Base-by-base conservation (phyloP, 176 grass and related monocot species). In the Chloris gayana region DNA sequence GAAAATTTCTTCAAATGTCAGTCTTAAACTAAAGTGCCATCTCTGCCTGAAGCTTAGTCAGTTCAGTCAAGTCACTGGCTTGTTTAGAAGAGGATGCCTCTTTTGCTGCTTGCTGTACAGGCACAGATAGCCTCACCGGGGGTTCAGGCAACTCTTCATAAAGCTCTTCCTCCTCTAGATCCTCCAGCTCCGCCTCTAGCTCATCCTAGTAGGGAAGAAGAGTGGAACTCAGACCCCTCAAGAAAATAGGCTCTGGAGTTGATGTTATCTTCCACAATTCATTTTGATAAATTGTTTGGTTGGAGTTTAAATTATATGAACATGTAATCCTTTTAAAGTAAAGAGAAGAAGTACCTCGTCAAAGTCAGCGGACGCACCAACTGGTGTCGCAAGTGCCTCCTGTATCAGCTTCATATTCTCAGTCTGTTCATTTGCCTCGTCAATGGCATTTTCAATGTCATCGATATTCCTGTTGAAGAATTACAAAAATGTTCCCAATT, bases 401-500 rank as follows among this genome's bases (percentile, higher is more conserved):
- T 95, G 87, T 83, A 95, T 89, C 65, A 87, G 64, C 69, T 60
- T 92, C 85, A 95, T 92, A 67, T 84, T 83, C 49, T 92, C 84
- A 0, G 87, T 85, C 19, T 89, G 78, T 7, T 92, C 82, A 11
- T 76, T 95, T 0, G 74, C 64, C 49, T 89, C 84, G 18, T 89
- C 82, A 17, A 89, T 86, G 37, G 72, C 70, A 21, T 83, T 88
- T 38, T 95, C 89, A 35, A 95, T 92, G 61, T 95, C 93, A 83
- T 87, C 70, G 0, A 90, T 76, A n/a, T 34, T 95, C 70, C 89
- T 92, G 76, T 21, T 60, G 3, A 78, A 67, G 3, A 78, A 64
- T 33, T 15, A 30, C 73, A 26, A 21, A 7, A 12, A 19, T 0
- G 41, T 44, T 53, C 12, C n/a, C 25, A 49, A 12, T 6, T 1